Percentiles rank a stretch among this genome's conserved stretches.
Conservation (phyloP, 108 stramenopile genomes). For the Nitzschia palea region DNA sequence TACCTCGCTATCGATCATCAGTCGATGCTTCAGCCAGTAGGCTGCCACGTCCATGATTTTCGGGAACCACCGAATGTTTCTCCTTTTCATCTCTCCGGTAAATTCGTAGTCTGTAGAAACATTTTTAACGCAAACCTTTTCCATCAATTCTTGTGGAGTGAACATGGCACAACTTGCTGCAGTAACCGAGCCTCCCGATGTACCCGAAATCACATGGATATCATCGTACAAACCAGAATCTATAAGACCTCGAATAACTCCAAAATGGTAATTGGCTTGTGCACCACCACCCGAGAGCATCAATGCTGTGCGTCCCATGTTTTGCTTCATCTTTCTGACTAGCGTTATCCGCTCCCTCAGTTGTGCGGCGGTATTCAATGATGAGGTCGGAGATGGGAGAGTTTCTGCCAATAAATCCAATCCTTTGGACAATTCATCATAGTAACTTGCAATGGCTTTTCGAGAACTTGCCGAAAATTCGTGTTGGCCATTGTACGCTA, state of each 20-base stretch:
- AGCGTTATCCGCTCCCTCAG: conserved; percentile 61
- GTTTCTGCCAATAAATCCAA: conserved; percentile 66
- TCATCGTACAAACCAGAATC: conserved; percentile 72
- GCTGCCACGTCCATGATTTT: conserved; percentile 61
- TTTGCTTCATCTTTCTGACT: conserved; percentile 80
- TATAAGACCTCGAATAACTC: conserved; percentile 80
- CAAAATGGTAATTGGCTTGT: conserved; percentile 91
- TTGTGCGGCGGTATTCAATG: conserved; percentile 67
- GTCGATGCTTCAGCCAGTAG: conserved; percentile 72
- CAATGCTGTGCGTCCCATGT: conserved; percentile 87
- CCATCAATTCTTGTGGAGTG: conserved; percentile 67
- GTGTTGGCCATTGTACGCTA: conserved; percentile 74
- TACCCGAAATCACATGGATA: conserved; percentile 84
- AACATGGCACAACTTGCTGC: conserved; percentile 89
- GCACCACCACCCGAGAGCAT: conserved; percentile 91
- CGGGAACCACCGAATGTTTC: conserved; percentile 87
- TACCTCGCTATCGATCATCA: conserved; percentile 74
- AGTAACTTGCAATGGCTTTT: conserved; percentile 59
- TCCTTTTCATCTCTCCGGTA: conserved; percentile 69
- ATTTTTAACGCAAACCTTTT: conserved; percentile 70
- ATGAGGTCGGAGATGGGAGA: conserved; percentile 36
- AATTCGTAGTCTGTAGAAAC: conserved; percentile 78
- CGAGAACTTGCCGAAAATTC: conserved; percentile 55
- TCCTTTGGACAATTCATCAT: conserved; percentile 70
- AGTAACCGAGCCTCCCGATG: conserved; percentile 83